phyloP scores from a whole-genome alignment of 2,329 filamentous ascomycete species.

The Colletotrichum destructivum region DNA sequence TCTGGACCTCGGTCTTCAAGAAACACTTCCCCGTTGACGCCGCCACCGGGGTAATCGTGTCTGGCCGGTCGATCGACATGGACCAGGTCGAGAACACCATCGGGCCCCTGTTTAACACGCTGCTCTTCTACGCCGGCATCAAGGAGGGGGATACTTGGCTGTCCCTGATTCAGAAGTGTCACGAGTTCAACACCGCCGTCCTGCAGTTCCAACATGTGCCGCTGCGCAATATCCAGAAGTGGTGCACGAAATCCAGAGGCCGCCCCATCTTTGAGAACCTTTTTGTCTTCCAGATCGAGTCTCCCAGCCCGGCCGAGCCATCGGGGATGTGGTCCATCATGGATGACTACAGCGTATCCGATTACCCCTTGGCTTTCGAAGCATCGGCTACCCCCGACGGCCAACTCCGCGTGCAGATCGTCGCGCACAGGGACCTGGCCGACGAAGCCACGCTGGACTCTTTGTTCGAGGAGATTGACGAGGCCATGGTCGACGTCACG shows the following conservation, averaged over 20 bases:
- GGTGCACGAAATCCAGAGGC: slow-evolving; percentile 67
- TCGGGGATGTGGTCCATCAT: slow-evolving; percentile 68
- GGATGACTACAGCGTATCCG: slow-evolving; percentile 65
- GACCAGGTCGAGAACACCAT: slow-evolving; percentile 76
- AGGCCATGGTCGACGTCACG: slow-evolving; percentile 39
- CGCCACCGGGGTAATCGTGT: slow-evolving; percentile 82
- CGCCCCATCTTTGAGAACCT: slow-evolving; percentile 82
- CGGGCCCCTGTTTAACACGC: slow-evolving; percentile 91
- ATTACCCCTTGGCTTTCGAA: slow-evolving; percentile 86
- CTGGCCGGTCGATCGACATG: slow-evolving; percentile 81
- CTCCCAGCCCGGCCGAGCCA: slow-evolving; percentile 29
- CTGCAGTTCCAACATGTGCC: slow-evolving; percentile 85
- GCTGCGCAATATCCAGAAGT: slow-evolving; percentile 85
- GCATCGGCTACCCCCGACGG: slow-evolving; percentile 68
- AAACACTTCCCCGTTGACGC: slow-evolving; percentile 62
- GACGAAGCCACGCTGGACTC: slow-evolving; percentile 49
- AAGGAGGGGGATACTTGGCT: slow-evolving; percentile 67
- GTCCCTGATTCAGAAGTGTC: slow-evolving; percentile 74
- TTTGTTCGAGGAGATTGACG: slow-evolving; percentile 59
- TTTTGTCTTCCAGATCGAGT: slow-evolving; percentile 82
- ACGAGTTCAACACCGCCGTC: slow-evolving; percentile 77
- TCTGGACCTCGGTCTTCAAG: slow-evolving; percentile 78
- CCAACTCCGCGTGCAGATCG: slow-evolving; percentile 70
- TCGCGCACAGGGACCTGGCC: slow-evolving; percentile 65
- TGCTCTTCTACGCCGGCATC: slow-evolving; percentile 76